Conservation (phyloP, 2,329 filamentous ascomycete species). For the Apiospora aurea region DNA sequence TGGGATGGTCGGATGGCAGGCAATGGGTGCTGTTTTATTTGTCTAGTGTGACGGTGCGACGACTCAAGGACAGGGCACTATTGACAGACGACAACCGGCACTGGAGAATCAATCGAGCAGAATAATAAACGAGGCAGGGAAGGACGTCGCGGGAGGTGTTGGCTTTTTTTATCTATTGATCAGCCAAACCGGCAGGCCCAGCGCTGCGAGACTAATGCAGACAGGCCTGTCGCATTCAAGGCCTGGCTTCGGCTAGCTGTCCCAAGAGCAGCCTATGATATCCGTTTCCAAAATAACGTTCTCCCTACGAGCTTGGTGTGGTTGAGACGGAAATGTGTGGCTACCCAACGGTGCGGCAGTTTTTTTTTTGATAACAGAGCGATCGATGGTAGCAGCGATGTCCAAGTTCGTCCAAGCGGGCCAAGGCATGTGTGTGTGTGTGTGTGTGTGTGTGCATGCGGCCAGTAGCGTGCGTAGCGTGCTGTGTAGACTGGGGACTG, state of each 20-base stretch:
- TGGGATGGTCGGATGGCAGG: background rate
- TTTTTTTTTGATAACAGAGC: background rate
- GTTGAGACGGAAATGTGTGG: constrained; percentile 6
- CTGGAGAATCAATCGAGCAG: background rate
- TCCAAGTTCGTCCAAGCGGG: constrained; percentile 13
- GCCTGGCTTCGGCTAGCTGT: background rate
- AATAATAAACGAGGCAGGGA: background rate
- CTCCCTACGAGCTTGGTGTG: background rate
- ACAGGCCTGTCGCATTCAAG: background rate
- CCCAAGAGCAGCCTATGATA: background rate
- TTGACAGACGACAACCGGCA: constrained; percentile 3
- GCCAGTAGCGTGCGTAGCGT: background rate
- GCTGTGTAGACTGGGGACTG: background rate
- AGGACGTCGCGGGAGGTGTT: background rate
- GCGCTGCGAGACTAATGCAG: background rate
- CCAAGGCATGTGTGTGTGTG: background rate
- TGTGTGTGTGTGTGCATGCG: background rate
- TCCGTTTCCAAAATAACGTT: constrained; percentile 5
- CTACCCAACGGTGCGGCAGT: constrained; percentile 18
- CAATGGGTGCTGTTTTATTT: background rate
- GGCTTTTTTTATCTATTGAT: background rate
- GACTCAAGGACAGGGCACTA: background rate
- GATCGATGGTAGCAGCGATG: background rate
- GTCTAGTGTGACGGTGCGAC: background rate
- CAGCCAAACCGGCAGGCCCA: background rate